Conservation (phyloP, 192 early-diverging fungal genomes). For the Backusella parvicylindrica region DNA sequence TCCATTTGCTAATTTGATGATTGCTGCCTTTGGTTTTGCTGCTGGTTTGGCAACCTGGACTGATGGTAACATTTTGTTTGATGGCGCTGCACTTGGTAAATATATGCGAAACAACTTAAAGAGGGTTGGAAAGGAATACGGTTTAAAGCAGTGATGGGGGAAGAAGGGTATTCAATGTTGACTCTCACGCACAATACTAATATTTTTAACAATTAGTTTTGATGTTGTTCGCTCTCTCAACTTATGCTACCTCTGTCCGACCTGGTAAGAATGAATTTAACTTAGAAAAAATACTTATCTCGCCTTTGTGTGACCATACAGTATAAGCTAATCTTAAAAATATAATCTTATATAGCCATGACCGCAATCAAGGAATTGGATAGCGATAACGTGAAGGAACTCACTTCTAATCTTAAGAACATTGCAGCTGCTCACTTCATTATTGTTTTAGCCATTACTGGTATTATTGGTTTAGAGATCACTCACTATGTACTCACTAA, state of each 20-base stretch:
- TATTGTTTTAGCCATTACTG: slow-evolving; percentile 25
- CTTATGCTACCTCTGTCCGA: slow-evolving; percentile 24
- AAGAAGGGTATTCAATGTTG: no score
- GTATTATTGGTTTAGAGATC: slow-evolving; percentile 31
- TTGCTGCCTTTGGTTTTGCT: slow-evolving; percentile 20
- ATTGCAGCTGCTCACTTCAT: slow-evolving; percentile 32
- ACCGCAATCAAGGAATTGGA: not conserved
- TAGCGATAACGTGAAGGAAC: not conserved
- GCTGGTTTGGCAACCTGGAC: slow-evolving; percentile 29
- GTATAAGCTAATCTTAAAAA: not conserved
- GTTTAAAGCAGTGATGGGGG: no score
- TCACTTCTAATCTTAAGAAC: slow-evolving; percentile 10
- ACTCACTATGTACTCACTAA: slow-evolving; percentile 26
- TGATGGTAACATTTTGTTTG: slow-evolving; percentile 26
- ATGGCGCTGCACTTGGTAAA: slow-evolving; percentile 31
- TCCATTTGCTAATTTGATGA: slow-evolving; percentile 25
- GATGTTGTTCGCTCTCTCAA: slow-evolving; percentile 26
- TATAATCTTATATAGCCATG: not conserved
- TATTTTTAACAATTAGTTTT: slow-evolving; percentile 11
- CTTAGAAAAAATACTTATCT: not conserved
- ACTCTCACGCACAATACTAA: not conserved
- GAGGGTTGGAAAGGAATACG: not conserved
- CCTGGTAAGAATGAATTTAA: slow-evolving; percentile 16
- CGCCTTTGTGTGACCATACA: not conserved
- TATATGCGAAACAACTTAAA: not conserved